These are phyloP conservation scores for Fusarium concolor DNA, from an alignment of 2,329 filamentous ascomycete genomes.

Conservation along the genomic window DNA sequence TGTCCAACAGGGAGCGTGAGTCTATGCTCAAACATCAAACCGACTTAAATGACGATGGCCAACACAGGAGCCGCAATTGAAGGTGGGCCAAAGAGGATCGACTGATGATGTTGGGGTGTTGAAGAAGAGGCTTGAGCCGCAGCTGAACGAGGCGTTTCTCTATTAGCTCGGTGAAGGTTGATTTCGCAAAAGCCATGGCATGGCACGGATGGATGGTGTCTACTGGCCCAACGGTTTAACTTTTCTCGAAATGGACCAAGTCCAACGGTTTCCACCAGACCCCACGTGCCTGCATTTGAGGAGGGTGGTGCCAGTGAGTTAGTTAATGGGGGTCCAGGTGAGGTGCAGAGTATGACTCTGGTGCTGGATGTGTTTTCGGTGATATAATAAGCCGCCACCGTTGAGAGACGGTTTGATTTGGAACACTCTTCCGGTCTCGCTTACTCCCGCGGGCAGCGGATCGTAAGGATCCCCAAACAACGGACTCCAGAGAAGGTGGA, in stretches of 20 bases:
- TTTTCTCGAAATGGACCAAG: slow-evolving; percentile 40
- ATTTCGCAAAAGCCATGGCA: slow-evolving; percentile 6
- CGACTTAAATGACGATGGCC: not conserved
- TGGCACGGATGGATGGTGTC: not conserved
- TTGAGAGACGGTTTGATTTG: slow-evolving; percentile 16
- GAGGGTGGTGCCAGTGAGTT: slow-evolving; percentile 33
- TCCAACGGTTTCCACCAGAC: slow-evolving; percentile 40
- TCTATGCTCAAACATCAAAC: slow-evolving; percentile 13
- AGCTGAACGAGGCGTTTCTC: slow-evolving; percentile 34
- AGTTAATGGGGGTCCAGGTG: not conserved
- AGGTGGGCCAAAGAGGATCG: slow-evolving; percentile 6
- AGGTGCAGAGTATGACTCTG: too few species aligned
- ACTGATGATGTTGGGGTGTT: not conserved
- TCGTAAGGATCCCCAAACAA: slow-evolving; percentile 1
- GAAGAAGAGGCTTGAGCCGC: slow-evolving; percentile 22
- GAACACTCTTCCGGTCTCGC: slow-evolving; percentile 10
- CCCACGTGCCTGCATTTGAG: slow-evolving; percentile 39
- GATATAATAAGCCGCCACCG: slow-evolving; percentile 14
- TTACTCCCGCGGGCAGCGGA: slow-evolving; percentile 30
- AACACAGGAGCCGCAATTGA: slow-evolving; percentile 10
- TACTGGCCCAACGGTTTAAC: slow-evolving; percentile 32
- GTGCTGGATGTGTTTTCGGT: not conserved
- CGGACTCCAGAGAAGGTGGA: not conserved
- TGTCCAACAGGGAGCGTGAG: slow-evolving; percentile 25
- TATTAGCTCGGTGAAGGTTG: slow-evolving; percentile 11